A percentile compares a stretch with the other conserved stretches of the same genome.
Conservation (phyloP, 177 flowering plant species). For the Telopea speciosissima region DNA sequence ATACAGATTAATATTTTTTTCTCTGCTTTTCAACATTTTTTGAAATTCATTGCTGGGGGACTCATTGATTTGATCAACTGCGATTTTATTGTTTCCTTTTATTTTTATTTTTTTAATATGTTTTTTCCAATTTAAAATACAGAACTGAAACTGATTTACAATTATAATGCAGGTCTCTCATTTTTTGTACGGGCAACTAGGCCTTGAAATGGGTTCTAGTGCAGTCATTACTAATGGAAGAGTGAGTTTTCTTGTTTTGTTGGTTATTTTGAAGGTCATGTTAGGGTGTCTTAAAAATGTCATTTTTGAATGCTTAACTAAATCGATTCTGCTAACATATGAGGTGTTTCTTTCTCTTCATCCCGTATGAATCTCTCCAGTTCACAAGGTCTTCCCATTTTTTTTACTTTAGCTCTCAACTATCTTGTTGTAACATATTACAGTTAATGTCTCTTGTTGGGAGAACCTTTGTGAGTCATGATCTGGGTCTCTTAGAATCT, state of each 20-base stretch:
- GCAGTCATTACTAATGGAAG: constrained; percentile 95
- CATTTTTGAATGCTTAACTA: neutral
- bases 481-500: constrained; percentile 74
- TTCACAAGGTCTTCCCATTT: too few relatives aligned
- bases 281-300: neutral
- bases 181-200: constrained; percentile 47
- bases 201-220: constrained; percentile 43
- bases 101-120: neutral
- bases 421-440: constrained; percentile 14
- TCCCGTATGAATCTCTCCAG: neutral
- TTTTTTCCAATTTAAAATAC: neutral
- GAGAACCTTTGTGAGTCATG: constrained; percentile 60
- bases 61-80: neutral
- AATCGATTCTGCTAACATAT: neutral
- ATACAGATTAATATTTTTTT: too few relatives aligned
- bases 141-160: neutral
- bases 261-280: neutral
- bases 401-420: neutral
- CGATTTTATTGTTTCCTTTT: neutral
- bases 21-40: too few relatives aligned
- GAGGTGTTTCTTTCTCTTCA: neutral
- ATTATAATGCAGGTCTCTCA: constrained; percentile 54
- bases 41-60: neutral
- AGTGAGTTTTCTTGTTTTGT: constrained; percentile 38
- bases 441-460: constrained; percentile 55